Percentiles rank a stretch among this genome's conserved stretches.
These are phyloP conservation scores for Monosporascus sp. DNA, from an alignment of 2,329 filamentous ascomycete species.

Conservation along the genomic window DNA sequence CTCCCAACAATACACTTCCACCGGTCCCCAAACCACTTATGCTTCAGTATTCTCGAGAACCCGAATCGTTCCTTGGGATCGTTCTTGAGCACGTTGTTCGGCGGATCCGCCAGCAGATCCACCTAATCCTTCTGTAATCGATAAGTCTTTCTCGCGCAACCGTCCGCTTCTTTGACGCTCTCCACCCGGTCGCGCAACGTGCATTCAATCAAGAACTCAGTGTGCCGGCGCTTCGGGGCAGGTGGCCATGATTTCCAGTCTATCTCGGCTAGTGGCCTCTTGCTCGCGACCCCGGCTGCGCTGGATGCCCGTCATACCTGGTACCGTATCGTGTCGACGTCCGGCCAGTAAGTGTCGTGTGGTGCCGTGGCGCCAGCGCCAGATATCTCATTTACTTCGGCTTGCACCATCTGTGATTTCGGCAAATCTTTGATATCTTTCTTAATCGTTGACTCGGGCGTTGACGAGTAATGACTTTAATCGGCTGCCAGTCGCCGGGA, in stretches of 20 bases:
- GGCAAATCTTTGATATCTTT: no score
- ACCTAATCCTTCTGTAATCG: slow-evolving; percentile 8
- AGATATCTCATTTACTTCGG: no score
- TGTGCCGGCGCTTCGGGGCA: background rate
- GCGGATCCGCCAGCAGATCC: slow-evolving; percentile 1
- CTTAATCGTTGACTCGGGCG: background rate
- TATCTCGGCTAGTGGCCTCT: background rate
- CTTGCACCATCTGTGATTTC: background rate
- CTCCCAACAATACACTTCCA: background rate
- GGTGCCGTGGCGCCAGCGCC: background rate
- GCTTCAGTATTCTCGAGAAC: slow-evolving; percentile 4
- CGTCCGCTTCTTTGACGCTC: slow-evolving; percentile 1
- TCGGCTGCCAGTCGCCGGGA: background rate
- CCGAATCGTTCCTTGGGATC: slow-evolving; percentile 5
- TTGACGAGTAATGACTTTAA: background rate
- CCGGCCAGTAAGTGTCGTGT: background rate
- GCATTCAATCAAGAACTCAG: background rate
- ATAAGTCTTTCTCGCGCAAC: slow-evolving; percentile 3
- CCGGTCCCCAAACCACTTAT: slow-evolving; percentile 5
- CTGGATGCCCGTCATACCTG: background rate
- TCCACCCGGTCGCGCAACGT: slow-evolving; percentile 4
- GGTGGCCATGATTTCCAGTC: background rate
- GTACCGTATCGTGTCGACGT: background rate
- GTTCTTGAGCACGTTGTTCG: slow-evolving; percentile 7
- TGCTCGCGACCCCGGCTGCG: background rate